Evolutionary conservation across 2,329 filamentous ascomycete species (phyloP), one percentile per base, ranked within the genome.

Genomic region (Macroventuria anomochaeta): DNA sequence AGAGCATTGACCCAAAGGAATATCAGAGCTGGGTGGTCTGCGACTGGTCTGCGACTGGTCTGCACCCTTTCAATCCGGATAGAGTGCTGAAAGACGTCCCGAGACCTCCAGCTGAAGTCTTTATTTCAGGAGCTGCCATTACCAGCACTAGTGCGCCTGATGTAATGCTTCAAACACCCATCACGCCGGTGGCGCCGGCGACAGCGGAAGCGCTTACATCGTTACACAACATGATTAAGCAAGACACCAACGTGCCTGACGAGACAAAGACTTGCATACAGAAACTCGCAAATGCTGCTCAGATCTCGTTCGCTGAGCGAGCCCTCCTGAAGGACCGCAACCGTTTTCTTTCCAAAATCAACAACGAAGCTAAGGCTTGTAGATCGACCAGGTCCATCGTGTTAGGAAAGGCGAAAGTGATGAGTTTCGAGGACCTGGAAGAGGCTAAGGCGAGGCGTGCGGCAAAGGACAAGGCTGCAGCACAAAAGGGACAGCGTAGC

Each of bases 11-110:
- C 62, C 2, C 20, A 21, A 20, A 68, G 56, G 55, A 75, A 74
- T 49, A 73, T 74, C 46, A 57, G 37, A 8, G 42, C 64, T 18
- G 68, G 55, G 2, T 73, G 39, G 57, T 55, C 62, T 41, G 65
- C 56, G 21, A 59, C 53, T 44, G 62, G 68, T 29, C 53, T 70
- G 23, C 65, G 60, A n/a, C n/a, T n/a, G n/a, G n/a, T n/a, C n/a
- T n/a, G n/a, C n/a, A n/a, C 32, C 68, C 61, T 11, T 71, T 70
- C 39, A 70, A 72, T 50, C 66, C 57, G 60, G 31, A 69, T n/a
- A 70, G 61, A 55, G 69, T 73, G 40, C 62, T 73, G 10, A 58
- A 47, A 56, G 46, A 57, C 55, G 66, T 63, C 15, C 65, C 52
- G n/a, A 64, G 62, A 43, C 67, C 62, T 3, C 53, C 48, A 12